phyloP scores from a whole-genome alignment of 495 filamentous ascomycete genomes.

The Tuber calosporum region DNA sequence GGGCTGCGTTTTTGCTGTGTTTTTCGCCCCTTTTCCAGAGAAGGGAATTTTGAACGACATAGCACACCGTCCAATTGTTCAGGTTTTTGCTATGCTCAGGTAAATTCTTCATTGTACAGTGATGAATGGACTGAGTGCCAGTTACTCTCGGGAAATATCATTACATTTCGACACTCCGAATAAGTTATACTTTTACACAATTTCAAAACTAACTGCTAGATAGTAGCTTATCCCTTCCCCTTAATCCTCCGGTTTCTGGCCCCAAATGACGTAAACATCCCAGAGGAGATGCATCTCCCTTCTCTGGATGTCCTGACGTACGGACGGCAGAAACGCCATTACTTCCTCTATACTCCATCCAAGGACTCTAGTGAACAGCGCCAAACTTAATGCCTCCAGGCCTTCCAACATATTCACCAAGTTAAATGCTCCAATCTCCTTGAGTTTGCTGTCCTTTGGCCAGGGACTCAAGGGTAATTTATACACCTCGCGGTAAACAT shows the following conservation, averaged over 20 bases:
- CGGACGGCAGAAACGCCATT: background rate
- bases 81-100: no score
- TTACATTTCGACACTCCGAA: background rate
- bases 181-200: background rate
- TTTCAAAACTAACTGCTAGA: background rate
- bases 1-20: no score
- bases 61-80: no score
- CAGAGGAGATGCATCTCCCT: background rate
- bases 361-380: slow-evolving; percentile 27
- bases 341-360: slow-evolving; percentile 20
- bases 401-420: slow-evolving; percentile 18
- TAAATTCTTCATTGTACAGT: no score
- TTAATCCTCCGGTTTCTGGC: background rate
- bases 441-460: slow-evolving; percentile 28
- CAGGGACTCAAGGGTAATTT: slow-evolving; percentile 31
- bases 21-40: no score
- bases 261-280: background rate
- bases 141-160: background rate
- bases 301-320: background rate
- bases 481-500: slow-evolving; percentile 10
- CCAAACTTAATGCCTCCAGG: slow-evolving; percentile 29
- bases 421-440: slow-evolving; percentile 30
- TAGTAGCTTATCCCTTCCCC: background rate
- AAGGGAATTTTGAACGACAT: no score
- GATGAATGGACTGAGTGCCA: background rate